Conservation (phyloP, 805 yeast genomes). For the Jamesozyma rosinii region DNA sequence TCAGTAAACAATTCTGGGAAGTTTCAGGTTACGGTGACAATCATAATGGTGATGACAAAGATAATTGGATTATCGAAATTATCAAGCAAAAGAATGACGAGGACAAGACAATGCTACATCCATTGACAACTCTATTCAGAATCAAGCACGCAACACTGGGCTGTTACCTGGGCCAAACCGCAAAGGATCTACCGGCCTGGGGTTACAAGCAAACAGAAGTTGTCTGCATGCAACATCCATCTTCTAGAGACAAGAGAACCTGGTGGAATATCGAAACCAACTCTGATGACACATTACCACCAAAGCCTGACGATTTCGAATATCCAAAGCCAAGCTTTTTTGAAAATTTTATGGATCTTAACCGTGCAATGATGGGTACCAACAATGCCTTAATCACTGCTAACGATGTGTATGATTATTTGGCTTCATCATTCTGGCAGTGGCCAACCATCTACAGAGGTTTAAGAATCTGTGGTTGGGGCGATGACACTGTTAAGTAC, state of each 20-base stretch:
- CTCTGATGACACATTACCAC: conserved; percentile 52
- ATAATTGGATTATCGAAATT: conserved; percentile 85
- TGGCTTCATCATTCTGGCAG: conserved; percentile 76
- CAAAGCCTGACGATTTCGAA: conserved; percentile 31
- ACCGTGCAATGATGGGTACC: conserved; percentile 90
- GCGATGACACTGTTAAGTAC: conserved; percentile 52
- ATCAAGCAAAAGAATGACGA: conserved; percentile 54
- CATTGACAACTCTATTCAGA: conserved; percentile 68
- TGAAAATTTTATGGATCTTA: conserved; percentile 66
- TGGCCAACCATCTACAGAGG: conserved; percentile 78
- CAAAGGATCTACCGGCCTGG: conserved; percentile 65
- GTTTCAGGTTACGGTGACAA: conserved; percentile 80
- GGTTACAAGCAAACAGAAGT: conserved; percentile 81
- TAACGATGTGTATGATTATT: conserved; percentile 58
- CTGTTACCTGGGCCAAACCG: conserved; percentile 72
- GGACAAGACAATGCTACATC: conserved; percentile 47
- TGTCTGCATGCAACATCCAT: conserved; percentile 54
- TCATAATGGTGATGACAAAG: conserved; percentile 65
- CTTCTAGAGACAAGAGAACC: conserved; percentile 67
- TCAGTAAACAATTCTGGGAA: conserved; percentile 59
- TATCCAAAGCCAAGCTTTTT: conserved; percentile 69
- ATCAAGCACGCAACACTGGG: conserved; percentile 53
- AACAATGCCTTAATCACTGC: conserved; percentile 78
- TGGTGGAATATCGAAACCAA: conserved; percentile 85
- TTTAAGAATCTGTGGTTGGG: conserved; percentile 73